A percentile compares a stretch with the other conserved stretches of the same genome.
Evolutionary conservation across 306 rosid genomes (phyloP).

Genomic region (Ammopiptanthus mongolicus): DNA sequence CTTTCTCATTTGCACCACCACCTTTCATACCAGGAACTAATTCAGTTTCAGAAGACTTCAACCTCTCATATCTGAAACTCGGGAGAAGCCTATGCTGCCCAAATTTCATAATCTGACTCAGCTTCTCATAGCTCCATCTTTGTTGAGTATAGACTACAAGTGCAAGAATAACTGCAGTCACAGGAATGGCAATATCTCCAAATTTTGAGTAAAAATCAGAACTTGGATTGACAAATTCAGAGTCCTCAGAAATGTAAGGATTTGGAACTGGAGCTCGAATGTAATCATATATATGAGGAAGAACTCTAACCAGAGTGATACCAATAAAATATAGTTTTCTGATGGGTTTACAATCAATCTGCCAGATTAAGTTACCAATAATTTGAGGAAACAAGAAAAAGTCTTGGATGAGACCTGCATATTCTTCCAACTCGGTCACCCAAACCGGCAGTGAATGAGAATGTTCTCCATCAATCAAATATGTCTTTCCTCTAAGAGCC

Average conservation of each 20-base stretch:
- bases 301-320: slow-evolving; percentile 72
- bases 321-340: slow-evolving; percentile 74
- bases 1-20: slow-evolving; percentile 37
- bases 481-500: slow-evolving; percentile 27
- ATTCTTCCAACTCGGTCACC: slow-evolving; percentile 70
- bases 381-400: slow-evolving; percentile 86
- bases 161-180: slow-evolving; percentile 60
- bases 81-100: slow-evolving; percentile 62
- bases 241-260: slow-evolving; percentile 65
- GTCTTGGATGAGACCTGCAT: slow-evolving; percentile 82
- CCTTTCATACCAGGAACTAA: slow-evolving; percentile 52
- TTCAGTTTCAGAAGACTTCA: slow-evolving; percentile 64
- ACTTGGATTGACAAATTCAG: slow-evolving; percentile 69
- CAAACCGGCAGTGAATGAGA: slow-evolving; percentile 42
- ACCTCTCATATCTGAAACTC: slow-evolving; percentile 62
- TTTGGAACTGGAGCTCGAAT: slow-evolving; percentile 50
- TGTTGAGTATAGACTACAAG: slow-evolving; percentile 63
- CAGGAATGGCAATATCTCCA: slow-evolving; percentile 70
- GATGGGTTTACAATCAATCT: slow-evolving; percentile 67
- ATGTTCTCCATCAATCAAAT: slow-evolving; percentile 9
- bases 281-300: slow-evolving; percentile 81
- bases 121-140: slow-evolving; percentile 62
- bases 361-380: slow-evolving; percentile 79
- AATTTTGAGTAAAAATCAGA: slow-evolving; percentile 67
- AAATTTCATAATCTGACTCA: slow-evolving; percentile 46